These are phyloP conservation scores for Candida broadrunensis DNA, from an alignment of 805 yeast species.

Conservation along the genomic window DNA sequence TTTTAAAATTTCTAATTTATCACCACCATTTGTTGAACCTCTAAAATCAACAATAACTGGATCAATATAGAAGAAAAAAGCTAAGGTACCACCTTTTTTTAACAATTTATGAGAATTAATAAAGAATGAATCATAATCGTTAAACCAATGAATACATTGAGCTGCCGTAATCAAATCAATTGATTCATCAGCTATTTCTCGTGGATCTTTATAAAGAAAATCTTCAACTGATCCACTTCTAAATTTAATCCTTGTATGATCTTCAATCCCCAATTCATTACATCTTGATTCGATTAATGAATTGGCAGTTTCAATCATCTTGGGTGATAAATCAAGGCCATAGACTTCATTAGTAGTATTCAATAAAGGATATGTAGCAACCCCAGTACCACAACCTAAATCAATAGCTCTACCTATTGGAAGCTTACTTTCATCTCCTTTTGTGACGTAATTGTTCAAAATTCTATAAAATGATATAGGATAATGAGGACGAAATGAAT, in stretches of 20 bases:
- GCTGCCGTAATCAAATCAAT: slow-evolving; percentile 41
- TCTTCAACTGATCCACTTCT: slow-evolving; percentile 31
- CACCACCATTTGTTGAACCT: slow-evolving; percentile 8
- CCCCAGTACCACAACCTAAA: slow-evolving; percentile 57
- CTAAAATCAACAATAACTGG: slow-evolving; percentile 30
- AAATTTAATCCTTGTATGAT: slow-evolving; percentile 25
- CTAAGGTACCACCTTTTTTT: slow-evolving; percentile 40
- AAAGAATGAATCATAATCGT: slow-evolving; percentile 28
- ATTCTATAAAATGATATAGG: slow-evolving; percentile 35
- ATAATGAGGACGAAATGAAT: slow-evolving; percentile 41
- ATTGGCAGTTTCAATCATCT: slow-evolving; percentile 46
- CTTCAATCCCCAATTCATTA: slow-evolving; percentile 20
- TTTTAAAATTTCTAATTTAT: slow-evolving; percentile 12
- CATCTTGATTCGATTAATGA: slow-evolving; percentile 20
- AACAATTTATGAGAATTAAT: slow-evolving; percentile 32
- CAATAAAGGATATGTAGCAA: slow-evolving; percentile 45
- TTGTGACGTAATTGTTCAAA: slow-evolving; percentile 22
- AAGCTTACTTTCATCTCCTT: slow-evolving; percentile 6
- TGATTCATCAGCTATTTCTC: slow-evolving; percentile 11
- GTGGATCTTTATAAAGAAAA: slow-evolving; percentile 11
- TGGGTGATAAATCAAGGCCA: slow-evolving; percentile 47
- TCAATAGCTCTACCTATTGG: slow-evolving; percentile 27
- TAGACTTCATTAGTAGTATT: slow-evolving; percentile 33
- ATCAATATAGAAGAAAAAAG: slow-evolving; percentile 42
- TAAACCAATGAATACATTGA: slow-evolving; percentile 42